Base-by-base conservation (phyloP, 2,329 filamentous ascomycete species). In the Epichloe hybrida region DNA sequence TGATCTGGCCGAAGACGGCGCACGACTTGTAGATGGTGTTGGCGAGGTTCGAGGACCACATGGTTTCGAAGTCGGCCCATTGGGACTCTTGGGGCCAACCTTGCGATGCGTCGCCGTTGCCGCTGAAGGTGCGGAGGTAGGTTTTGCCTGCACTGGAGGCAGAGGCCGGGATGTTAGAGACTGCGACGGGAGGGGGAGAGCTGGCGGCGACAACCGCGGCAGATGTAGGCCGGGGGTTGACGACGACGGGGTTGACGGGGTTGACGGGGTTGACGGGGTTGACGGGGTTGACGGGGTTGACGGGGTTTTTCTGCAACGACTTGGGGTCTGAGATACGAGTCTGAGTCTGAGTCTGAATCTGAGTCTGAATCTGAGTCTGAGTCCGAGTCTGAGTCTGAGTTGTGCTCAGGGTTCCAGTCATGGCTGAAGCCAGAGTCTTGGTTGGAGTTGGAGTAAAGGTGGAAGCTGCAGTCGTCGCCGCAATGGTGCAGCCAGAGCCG, bases 31-130 rank as follows among this genome's bases (percentile, higher is more conserved):
- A 23, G 46, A 49, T 49, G 38, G 31, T 35, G 45, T 39, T 3
- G 42, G 45, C 44, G 52, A 56, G 56, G 61, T 60, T 42, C 55
- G 41, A 5, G 42, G 46, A 36, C 50, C 50, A 62, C 61, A 64
- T 62, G 43, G 58, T 54, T 37, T 58, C 53, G 51, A 62, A 64
- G 27, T 57, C 59, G 9, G 62, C 56, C 64, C 64, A 67, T 34
- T 56, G 44, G 48, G 54, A 49, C 31, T 54, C 48, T 7, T 53
- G 45, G 7, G 65, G 65, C 65, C 65, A 67, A 43, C 64, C 64
- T 13, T 44, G 35, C 2, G 50, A 39, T 21, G 40, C 15, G 17
- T 23, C 37, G 23, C 50, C 50, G 36, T 20, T 45, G 34, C 50
- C 50, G 38, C 13, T 34, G n/a, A 48, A 51, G 17, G 44, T 23